Base-by-base conservation (phyloP, 1,284 basidiomycete species). In the Ustanciosporium gigantosporum region DNA sequence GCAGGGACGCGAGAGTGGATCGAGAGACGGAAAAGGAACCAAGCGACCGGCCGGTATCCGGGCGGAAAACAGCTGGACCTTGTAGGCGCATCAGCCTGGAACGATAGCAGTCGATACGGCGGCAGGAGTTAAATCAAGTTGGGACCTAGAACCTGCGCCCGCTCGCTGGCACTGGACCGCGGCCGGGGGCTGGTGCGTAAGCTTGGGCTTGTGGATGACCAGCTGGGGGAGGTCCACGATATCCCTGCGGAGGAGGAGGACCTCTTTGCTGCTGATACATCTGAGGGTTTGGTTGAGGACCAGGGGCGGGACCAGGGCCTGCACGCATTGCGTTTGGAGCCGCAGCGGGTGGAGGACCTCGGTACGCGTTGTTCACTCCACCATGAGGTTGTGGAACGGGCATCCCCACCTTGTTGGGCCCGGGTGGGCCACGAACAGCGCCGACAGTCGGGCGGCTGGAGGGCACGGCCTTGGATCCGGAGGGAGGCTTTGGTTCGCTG, bases 211-310 rank as follows among this genome's bases (percentile, higher is more conserved):
- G 50, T 17, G 57, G 50, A 55, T 46, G 21, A 25, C 42, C 42
- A 36, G 41, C 14, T 22, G 49, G 57, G n/a, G 50, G 51, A 35
- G 46, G 51, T 8, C 41, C 47, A 19, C 52, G 45, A 34, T 62
- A 56, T 6, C 27, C 45, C 24, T 56, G 59, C 8, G 43, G 58
- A 21, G 58, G 44, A 14, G 58, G 51, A 24, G 58, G 51, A 2
- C 51, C 51, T 19, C 48, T 34, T 17, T 50, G 57, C 20, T 57
- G 57, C 47, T 61, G 59, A 31, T 56, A 56, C 59, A 56, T 56
- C 25, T 62, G 59, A 25, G 51, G 59, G 36, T 62, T 61, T n/a
- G 58, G 58, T n/a, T 50, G 51, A 6, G 37, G 42, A 3, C 50
- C 57, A 2, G 51, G 51, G 25, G 42, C 58, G 3, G 46, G 51